phyloP scores from a whole-genome alignment of 495 filamentous ascomycete species.

The Chaetomium cochliodes region DNA sequence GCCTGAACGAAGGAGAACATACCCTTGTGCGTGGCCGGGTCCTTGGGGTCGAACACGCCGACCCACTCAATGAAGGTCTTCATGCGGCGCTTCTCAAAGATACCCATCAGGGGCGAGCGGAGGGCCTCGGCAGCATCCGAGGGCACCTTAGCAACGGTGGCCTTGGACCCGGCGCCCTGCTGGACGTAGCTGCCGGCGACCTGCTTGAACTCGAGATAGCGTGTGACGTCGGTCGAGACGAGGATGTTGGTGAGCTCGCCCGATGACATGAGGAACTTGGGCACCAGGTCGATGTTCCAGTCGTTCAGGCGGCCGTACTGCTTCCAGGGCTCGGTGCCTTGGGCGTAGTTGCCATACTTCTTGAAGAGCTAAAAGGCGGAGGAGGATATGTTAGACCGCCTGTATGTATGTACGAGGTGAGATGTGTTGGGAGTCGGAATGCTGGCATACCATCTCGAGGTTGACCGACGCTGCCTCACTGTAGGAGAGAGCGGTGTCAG shows the following conservation, averaged over 20 bases:
- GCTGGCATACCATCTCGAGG: slow-evolving; percentile 71
- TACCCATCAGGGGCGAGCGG: slow-evolving; percentile 88
- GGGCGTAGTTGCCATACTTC: slow-evolving; percentile 78
- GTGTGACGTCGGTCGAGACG: slow-evolving; percentile 92
- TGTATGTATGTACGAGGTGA: slow-evolving; percentile 4
- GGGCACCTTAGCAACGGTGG: slow-evolving; percentile 93
- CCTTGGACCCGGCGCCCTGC: slow-evolving; percentile 73
- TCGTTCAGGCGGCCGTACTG: slow-evolving; percentile 94
- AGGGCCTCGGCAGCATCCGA: slow-evolving; percentile 90
- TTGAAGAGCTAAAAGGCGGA: slow-evolving; percentile 72
- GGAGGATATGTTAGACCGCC: slow-evolving; percentile 11
- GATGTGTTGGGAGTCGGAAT: slow-evolving; percentile 13
- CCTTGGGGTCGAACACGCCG: slow-evolving; percentile 79
- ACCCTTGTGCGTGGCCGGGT: slow-evolving; percentile 87
- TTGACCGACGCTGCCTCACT: slow-evolving; percentile 94
- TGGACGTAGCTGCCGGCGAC: slow-evolving; percentile 98
- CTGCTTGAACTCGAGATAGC: slow-evolving; percentile 98
- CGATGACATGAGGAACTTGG: slow-evolving; percentile 97
- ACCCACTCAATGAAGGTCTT: slow-evolving; percentile 98
- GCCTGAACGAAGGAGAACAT: slow-evolving; percentile 30
- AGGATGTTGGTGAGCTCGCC: slow-evolving; percentile 98
- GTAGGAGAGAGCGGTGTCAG: slow-evolving; percentile 35
- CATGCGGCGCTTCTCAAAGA: slow-evolving; percentile 96
- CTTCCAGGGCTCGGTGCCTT: slow-evolving; percentile 93
- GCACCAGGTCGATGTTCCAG: slow-evolving; percentile 99